Conservation (phyloP, 2,329 filamentous ascomycete genomes). For the Xylariales sp. region DNA sequence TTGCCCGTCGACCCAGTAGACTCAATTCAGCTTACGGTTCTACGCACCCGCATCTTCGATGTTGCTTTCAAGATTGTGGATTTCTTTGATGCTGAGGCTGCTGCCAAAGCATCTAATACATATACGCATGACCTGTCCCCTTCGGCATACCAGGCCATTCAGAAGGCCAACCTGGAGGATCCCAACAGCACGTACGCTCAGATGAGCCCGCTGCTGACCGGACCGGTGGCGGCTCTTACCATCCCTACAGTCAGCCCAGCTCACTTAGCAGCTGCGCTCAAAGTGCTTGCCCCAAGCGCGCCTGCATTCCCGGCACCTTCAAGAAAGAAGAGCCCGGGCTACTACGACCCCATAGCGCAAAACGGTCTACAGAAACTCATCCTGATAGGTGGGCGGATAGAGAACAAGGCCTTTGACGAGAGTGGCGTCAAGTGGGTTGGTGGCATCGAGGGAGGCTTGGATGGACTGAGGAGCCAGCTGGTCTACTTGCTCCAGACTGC, state of each 20-base stretch:
- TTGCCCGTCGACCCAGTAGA: conserved; percentile 47
- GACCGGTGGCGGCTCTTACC: conserved; percentile 74
- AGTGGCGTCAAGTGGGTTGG: conserved; percentile 63
- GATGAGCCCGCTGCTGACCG: conserved; percentile 73
- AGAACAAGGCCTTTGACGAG: conserved; percentile 78
- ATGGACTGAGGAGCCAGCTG: conserved; percentile 76
- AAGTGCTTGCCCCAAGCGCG: conserved; percentile 68
- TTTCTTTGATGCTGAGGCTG: conserved; percentile 60
- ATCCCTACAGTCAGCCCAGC: conserved; percentile 80
- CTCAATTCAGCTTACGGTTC: conserved; percentile 70
- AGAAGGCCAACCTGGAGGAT: conserved; percentile 23
- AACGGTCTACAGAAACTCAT: conserved; percentile 81
- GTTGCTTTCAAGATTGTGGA: conserved; percentile 82
- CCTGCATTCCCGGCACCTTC: conserved; percentile 74
- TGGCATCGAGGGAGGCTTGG: conserved; percentile 75
- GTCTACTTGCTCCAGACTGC: conserved; percentile 76
- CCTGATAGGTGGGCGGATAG: conserved; percentile 80
- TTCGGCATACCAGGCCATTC: conserved; percentile 46
- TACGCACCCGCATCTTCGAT: conserved; percentile 86
- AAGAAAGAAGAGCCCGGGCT: conserved; percentile 71
- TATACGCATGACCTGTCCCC: conserved; percentile 51
- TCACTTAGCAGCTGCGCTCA: conserved; percentile 77
- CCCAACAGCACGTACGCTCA: conserved; percentile 43
- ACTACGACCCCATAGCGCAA: conserved; percentile 76
- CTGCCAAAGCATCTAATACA: conserved; percentile 30